These are phyloP conservation scores for Hericium coralloides DNA, from an alignment of 768 basidiomycete species.

Conservation along the genomic window DNA sequence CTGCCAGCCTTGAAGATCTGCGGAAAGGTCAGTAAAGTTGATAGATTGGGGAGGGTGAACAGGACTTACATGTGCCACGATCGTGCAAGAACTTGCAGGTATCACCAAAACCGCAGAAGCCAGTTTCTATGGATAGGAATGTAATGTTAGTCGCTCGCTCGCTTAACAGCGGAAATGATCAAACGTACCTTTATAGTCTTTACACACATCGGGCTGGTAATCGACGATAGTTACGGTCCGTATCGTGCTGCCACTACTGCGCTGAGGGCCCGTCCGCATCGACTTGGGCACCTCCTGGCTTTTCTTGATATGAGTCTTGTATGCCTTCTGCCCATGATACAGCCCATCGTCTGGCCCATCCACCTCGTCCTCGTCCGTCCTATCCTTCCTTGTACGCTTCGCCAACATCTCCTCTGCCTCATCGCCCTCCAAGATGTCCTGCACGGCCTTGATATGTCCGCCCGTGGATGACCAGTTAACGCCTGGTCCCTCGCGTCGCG, in stretches of 20 bases:
- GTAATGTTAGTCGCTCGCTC: not conserved
- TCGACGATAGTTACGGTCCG: conserved; percentile 92
- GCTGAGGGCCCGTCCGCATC: conserved; percentile 78
- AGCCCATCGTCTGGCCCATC: conserved; percentile 70
- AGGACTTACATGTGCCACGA: conserved; percentile 78
- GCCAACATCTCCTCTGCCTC: conserved; percentile 70
- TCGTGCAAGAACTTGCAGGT: conserved; percentile 99
- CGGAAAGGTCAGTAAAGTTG: not conserved
- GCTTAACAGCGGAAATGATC: not conserved
- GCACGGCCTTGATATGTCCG: conserved; percentile 63
- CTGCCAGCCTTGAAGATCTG: conserved; percentile 98
- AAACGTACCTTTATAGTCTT: conserved; percentile 92
- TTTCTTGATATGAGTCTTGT: conserved; percentile 74
- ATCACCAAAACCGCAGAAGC: conserved; percentile 98
- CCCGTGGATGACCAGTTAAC: conserved; percentile 73
- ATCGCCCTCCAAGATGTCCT: conserved; percentile 77
- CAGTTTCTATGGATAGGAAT: conserved; percentile 65
- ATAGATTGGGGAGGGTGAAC: conserved; percentile 1
- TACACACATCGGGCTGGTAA: conserved; percentile 99
- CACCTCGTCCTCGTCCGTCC: conserved; percentile 47
- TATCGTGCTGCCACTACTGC: conserved; percentile 66
- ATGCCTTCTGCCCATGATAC: conserved; percentile 80
- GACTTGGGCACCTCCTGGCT: conserved; percentile 78
- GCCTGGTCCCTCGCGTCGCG: conserved; percentile 41
- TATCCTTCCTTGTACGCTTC: conserved; percentile 47